phyloP scores from a whole-genome alignment of 176 grass and related monocot species.

The Eleusine indica region DNA sequence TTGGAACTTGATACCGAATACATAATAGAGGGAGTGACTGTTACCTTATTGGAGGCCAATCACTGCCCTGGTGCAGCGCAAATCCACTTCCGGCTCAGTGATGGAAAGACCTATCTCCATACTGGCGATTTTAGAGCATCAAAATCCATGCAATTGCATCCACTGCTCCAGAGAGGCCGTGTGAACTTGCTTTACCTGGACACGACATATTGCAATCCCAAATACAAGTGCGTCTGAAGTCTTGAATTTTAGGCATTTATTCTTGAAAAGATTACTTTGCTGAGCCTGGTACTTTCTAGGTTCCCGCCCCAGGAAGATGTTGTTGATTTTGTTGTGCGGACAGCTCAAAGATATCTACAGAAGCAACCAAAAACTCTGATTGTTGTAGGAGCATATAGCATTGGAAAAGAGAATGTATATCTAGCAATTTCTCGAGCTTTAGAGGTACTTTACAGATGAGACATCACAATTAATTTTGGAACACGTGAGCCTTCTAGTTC shows the following conservation, averaged over 20 bases:
- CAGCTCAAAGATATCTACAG: slow-evolving; percentile 50
- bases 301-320: slow-evolving; percentile 72
- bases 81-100: slow-evolving; percentile 53
- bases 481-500: not conserved
- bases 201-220: slow-evolving; percentile 83
- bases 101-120: slow-evolving; percentile 70
- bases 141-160: slow-evolving; percentile 61
- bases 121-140: slow-evolving; percentile 82
- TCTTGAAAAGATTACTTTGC: slow-evolving; percentile 3
- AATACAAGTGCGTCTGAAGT: slow-evolving; percentile 57
- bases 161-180: slow-evolving; percentile 50
- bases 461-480: slow-evolving; percentile 7
- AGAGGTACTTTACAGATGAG: slow-evolving; percentile 40
- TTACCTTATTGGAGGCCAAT: slow-evolving; percentile 76
- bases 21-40: slow-evolving; percentile 54
- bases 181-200: slow-evolving; percentile 80
- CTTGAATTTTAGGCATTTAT: slow-evolving; percentile 25
- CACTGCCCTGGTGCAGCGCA: slow-evolving; percentile 83
- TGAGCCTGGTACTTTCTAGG: slow-evolving; percentile 39
- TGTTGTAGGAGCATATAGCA: slow-evolving; percentile 82
- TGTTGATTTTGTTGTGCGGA: slow-evolving; percentile 76
- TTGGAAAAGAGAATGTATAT: slow-evolving; percentile 82
- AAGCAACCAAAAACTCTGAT: slow-evolving; percentile 76
- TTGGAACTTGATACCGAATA: slow-evolving; percentile 71
- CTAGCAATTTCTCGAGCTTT: slow-evolving; percentile 71